Evolutionary conservation across 176 grass and related monocot species (phyloP).

Genomic region (Cenchrus purpureus): DNA sequence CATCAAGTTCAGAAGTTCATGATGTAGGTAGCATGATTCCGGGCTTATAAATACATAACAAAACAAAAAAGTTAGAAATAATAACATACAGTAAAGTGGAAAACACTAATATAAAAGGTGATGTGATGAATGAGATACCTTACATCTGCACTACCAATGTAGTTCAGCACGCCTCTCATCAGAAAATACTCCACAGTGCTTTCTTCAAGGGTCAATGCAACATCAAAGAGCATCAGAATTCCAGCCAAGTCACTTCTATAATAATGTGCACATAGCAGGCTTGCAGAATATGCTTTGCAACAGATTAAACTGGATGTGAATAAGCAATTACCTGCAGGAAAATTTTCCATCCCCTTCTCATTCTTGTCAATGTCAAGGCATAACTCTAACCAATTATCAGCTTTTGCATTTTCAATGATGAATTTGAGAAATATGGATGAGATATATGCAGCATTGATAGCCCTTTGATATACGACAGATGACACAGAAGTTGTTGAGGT

Average conservation of each 20-base stretch:
- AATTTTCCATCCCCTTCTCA: conserved; percentile 70
- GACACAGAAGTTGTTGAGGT: conserved; percentile 57
- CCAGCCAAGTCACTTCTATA: neutral
- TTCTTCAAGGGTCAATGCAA: conserved; percentile 53
- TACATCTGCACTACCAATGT: conserved; percentile 82
- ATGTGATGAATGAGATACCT: conserved; percentile 68
- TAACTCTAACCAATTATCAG: conserved; percentile 83
- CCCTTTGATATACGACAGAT: conserved; percentile 58
- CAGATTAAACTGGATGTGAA: neutral
- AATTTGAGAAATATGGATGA: conserved; percentile 99
- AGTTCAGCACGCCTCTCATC: conserved; percentile 77
- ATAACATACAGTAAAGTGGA: neutral
- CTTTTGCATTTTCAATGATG: conserved; percentile 84
- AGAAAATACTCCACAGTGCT: conserved; percentile 78
- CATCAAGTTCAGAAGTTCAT: conserved; percentile 95
- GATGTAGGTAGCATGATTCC: conserved; percentile 85
- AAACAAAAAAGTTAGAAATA: conserved; percentile 47
- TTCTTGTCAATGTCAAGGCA: conserved; percentile 74
- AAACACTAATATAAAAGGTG: conserved; percentile 14
- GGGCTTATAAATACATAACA: conserved; percentile 58
- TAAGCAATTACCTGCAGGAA: conserved; percentile 73
- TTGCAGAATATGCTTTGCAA: conserved; percentile 33
- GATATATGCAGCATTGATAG: conserved; percentile 96
- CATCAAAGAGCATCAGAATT: conserved; percentile 9
- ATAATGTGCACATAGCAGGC: neutral